A percentile compares a stretch with the other conserved stretches of the same genome.
These are phyloP conservation scores for Carpinus viminea DNA, from an alignment of 306 rosid species.

Conservation along the genomic window DNA sequence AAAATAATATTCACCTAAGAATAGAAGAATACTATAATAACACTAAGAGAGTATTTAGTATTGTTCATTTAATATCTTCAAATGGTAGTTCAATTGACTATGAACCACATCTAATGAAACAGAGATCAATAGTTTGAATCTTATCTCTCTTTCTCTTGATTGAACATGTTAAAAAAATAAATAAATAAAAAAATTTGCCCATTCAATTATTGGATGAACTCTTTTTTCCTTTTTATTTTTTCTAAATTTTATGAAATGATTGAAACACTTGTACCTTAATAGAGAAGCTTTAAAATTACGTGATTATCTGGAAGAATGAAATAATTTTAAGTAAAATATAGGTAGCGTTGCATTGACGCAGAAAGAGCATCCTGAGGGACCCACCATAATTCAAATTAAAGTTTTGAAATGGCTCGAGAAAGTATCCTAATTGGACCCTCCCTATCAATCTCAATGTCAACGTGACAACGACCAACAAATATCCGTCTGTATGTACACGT, in stretches of 20 bases:
- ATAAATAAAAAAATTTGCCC: no score
- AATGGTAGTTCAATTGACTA: no score
- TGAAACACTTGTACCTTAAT: not conserved
- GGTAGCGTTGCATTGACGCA: conserved; percentile 28
- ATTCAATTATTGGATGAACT: not conserved
- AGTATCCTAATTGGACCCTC: not conserved
- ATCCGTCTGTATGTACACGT: not conserved
- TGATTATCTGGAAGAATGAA: not conserved
- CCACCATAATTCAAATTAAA: not conserved
- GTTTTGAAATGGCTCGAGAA: not conserved
- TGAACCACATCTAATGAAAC: no score
- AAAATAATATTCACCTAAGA: no score
- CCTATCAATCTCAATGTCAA: not conserved
- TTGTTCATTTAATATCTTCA: no score
- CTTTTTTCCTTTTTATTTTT: not conserved
- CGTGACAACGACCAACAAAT: not conserved
- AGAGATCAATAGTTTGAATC: no score
- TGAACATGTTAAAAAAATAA: no score
- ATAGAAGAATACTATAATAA: no score
- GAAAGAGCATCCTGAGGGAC: conserved; percentile 23
- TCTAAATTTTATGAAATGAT: not conserved
- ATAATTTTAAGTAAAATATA: not conserved
- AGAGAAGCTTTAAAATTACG: not conserved
- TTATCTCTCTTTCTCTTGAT: no score
- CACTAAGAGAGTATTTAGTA: no score